phyloP scores from a whole-genome alignment of 257 asterid species.

The Anisodus tanguticus region DNA sequence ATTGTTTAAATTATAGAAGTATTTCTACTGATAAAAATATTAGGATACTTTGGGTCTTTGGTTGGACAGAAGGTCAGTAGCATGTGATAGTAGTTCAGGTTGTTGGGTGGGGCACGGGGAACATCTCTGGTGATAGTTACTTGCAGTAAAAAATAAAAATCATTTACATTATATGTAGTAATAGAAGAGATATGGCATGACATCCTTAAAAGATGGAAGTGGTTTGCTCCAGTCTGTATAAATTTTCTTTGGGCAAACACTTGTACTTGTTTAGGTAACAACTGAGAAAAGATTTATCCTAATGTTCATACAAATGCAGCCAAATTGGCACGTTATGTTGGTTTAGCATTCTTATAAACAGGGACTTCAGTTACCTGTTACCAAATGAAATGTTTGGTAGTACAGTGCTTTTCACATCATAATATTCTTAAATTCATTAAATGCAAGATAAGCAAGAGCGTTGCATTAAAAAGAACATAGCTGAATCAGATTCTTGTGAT shows the following conservation, averaged over 20 bases:
- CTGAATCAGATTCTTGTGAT: conserved; percentile 15
- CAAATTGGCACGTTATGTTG: not conserved
- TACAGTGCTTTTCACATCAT: not conserved
- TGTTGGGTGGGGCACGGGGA: not conserved
- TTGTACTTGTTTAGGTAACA: not conserved
- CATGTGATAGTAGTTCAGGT: not conserved
- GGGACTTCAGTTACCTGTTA: not conserved
- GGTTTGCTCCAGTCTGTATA: not conserved
- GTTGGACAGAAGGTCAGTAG: conserved; percentile 13
- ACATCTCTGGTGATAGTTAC: not conserved
- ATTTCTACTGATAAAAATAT: conserved; percentile 5
- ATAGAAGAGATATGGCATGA: not conserved
- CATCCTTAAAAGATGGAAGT: conserved; percentile 14
- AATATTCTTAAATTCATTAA: conserved; percentile 7
- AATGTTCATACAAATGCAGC: not conserved
- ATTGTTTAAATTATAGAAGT: not conserved
- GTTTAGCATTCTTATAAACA: not conserved
- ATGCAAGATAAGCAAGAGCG: conserved; percentile 4
- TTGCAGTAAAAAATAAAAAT: not conserved
- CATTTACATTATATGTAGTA: not conserved
- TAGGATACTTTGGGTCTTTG: conserved; percentile 20
- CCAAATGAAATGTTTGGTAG: not conserved
- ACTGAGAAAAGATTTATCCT: not conserved
- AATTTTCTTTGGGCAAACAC: not conserved
- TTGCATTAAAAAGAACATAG: not conserved